A percentile compares a stretch with the other conserved stretches of the same genome.
phyloP scores from a whole-genome alignment of 257 asterid species.

The Cinchona pubescens region DNA sequence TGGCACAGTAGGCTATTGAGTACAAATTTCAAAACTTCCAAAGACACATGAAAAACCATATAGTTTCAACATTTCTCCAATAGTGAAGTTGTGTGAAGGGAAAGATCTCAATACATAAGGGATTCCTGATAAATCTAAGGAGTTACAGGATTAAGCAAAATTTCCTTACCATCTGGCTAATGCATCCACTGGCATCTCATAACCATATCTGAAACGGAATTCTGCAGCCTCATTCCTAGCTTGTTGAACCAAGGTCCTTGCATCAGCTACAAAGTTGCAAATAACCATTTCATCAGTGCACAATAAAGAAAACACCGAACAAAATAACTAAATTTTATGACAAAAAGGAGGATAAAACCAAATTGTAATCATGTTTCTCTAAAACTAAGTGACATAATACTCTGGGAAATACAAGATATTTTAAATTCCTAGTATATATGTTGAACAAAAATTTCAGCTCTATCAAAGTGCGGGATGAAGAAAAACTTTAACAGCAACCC shows the following conservation, averaged over 20 bases:
- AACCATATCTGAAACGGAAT: constrained; percentile 82
- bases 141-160: not conserved
- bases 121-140: not conserved
- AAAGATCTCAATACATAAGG: not conserved
- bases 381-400: not conserved
- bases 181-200: constrained; percentile 92
- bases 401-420: not conserved
- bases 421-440: not conserved
- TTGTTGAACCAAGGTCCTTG: constrained; percentile 94
- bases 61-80: not conserved
- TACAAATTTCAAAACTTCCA: not conserved
- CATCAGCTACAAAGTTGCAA: constrained; percentile 65
- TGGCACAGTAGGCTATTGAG: not conserved
- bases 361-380: not conserved
- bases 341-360: not conserved
- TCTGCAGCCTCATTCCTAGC: constrained; percentile 99
- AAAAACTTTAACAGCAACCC: not conserved
- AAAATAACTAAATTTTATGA: not conserved
- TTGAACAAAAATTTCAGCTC: not conserved
- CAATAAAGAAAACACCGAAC: not conserved
- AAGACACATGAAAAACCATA: not conserved
- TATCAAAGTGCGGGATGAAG: not conserved
- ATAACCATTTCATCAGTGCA: not conserved
- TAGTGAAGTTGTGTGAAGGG: not conserved
- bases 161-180: constrained; percentile 78